These are phyloP conservation scores for Rhynchosporium graminicola DNA, from an alignment of 2,329 filamentous ascomycete species.

Conservation along the genomic window DNA sequence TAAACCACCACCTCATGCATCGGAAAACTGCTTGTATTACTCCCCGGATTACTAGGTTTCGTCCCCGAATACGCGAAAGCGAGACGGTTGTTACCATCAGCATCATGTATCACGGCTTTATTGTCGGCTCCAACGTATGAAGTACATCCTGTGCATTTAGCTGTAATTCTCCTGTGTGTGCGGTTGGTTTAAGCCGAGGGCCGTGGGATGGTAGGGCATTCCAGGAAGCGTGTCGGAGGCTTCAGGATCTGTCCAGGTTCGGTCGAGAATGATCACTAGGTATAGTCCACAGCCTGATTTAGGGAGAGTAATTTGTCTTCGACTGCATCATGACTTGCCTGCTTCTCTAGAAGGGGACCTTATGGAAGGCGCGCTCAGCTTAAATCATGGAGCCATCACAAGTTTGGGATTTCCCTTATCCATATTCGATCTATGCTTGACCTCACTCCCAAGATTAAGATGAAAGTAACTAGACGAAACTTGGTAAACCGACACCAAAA, in stretches of 20 bases:
- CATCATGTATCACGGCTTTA: slow-evolving; percentile 10
- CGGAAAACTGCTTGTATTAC: slow-evolving; percentile 8
- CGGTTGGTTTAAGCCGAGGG: slow-evolving; percentile 18
- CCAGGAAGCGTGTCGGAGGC: neutral
- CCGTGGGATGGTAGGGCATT: neutral
- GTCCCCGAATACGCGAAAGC: slow-evolving; percentile 19
- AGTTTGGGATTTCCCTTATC: slow-evolving; percentile 5
- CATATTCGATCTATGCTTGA: neutral
- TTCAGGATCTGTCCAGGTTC: neutral
- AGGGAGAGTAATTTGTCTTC: slow-evolving; percentile 4
- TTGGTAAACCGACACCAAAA: neutral
- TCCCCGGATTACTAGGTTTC: slow-evolving; percentile 16
- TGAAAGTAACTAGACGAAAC: slow-evolving; percentile 4
- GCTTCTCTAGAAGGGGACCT: neutral
- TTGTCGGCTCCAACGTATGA: slow-evolving; percentile 10
- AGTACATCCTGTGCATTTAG: slow-evolving; percentile 28
- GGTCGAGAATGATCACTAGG: slow-evolving; percentile 1
- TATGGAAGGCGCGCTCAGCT: neutral
- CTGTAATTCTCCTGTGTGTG: slow-evolving; percentile 25
- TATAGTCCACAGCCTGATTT: slow-evolving; percentile 9
- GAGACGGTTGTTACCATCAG: slow-evolving; percentile 18
- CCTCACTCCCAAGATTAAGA: slow-evolving; percentile 3
- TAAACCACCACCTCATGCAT: slow-evolving; percentile 24
- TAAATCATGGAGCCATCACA: neutral
- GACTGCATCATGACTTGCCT: slow-evolving; percentile 9